Evolutionary conservation across 345 rosid genomes (phyloP).

Genomic region (Turnera subulata): DNA sequence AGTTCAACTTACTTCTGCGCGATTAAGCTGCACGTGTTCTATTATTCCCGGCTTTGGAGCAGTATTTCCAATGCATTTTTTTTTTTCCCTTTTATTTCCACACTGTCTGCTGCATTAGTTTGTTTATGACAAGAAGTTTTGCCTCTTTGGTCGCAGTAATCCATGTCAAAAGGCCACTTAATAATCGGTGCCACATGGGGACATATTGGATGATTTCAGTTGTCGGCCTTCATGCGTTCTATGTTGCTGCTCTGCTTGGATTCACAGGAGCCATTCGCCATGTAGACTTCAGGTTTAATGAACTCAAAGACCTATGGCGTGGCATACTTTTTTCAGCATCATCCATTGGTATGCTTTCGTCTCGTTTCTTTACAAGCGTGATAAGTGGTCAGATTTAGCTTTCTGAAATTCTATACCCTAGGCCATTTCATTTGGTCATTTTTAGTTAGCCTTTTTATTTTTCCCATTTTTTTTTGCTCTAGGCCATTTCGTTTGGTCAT

Average conservation of each 20-base stretch:
- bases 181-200: constrained; percentile 53
- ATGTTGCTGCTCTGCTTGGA: constrained; percentile 53
- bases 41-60: background rate
- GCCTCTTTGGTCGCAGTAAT: constrained; percentile 40
- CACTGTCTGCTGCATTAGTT: background rate
- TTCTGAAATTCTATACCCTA: no score
- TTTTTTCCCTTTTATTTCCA: background rate
- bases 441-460: no score
- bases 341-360: constrained; percentile 47
- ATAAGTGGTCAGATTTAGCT: no score
- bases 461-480: no score
- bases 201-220: constrained; percentile 52
- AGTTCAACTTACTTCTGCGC: constrained; percentile 8
- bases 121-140: constrained; percentile 23
- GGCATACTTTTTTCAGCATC: constrained; percentile 69
- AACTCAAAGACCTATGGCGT: constrained; percentile 80
- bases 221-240: constrained; percentile 49
- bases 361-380: background rate
- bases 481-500: no score
- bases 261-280: constrained; percentile 63
- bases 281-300: constrained; percentile 80
- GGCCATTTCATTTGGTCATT: no score
- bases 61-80: constrained; percentile 2
- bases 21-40: background rate
- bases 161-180: constrained; percentile 59